Evolutionary conservation across 352 stramenopile species (phyloP), one percentile per base, ranked within the genome.

Genomic region (Phytophthora hybrid): DNA sequence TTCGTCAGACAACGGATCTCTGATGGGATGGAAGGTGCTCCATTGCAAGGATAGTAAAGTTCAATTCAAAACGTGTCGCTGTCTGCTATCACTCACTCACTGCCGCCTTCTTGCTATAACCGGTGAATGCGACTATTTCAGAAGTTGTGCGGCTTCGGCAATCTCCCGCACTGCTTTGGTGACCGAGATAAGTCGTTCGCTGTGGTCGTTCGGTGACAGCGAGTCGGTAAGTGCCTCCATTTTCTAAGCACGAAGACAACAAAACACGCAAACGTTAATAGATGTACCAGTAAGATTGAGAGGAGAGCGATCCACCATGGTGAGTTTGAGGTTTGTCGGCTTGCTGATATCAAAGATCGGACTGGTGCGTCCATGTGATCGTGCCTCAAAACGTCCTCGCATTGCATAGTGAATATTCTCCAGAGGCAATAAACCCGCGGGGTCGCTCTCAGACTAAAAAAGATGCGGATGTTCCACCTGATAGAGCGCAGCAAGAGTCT

Each of bases 81-180:
- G 14, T 41, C 34, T 16, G 14, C 9, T 41, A 41, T 49, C 14
- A 19, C 8, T 49, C n/a, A n/a, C n/a, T n/a, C 41, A 6, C 41
- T 49, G 41, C 41, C 14, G 14, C 16, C 13, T 49, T 18, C 11
- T 49, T 49, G 16, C 16, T 49, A 9, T 18, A 49, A 7, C 41
- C 10, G 34, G 32, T 32, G 23, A 52, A 46, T 53, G 31, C 46
- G 18, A 16, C 21, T 68, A 77, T 32, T 81, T 73, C 52, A 78
- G 37, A 34, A 95, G 74, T 32, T 91, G 78, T 59, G 87, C 89
- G 52, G 79, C 81, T 64, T 88, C 71, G 32, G 84, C 81, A 49
- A 95, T 78, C 37, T 95, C 87, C 31, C 81, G 76, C 55, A 95
- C 80, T 54, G 87, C 84, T 66, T 91, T 92, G 23, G 84, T 68